These are phyloP conservation scores for Melampsora larici-populina DNA, from an alignment of 1,284 basidiomycete genomes.

Conservation along the genomic window DNA sequence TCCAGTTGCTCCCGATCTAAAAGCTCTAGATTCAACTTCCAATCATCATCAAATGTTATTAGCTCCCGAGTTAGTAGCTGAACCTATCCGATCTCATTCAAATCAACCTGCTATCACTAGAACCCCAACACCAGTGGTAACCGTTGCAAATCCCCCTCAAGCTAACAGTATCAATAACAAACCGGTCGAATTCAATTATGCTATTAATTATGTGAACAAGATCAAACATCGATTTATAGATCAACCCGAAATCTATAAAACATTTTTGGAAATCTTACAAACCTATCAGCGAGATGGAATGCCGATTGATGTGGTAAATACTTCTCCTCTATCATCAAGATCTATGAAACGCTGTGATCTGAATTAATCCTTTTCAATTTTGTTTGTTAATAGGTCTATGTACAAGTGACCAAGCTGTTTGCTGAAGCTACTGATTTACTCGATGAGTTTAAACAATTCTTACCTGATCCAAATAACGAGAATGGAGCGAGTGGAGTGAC, in stretches of 20 bases:
- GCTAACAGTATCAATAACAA: conserved; percentile 24
- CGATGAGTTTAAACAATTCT: conserved; percentile 43
- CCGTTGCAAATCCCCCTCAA: not conserved
- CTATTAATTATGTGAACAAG: conserved; percentile 44
- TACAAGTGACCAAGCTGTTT: conserved; percentile 39
- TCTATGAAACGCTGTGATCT: no score
- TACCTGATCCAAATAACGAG: conserved; percentile 34
- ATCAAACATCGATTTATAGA: conserved; percentile 43
- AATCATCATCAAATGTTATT: conserved; percentile 9
- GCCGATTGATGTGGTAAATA: conserved; percentile 37
- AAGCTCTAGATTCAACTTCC: conserved; percentile 4
- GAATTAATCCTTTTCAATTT: not conserved
- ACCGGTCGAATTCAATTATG: conserved; percentile 44
- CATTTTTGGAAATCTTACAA: conserved; percentile 42
- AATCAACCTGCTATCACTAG: conserved; percentile 8
- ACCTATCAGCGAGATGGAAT: conserved; percentile 42
- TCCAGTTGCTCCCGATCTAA: conserved; percentile 11
- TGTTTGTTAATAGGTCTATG: conserved; percentile 25
- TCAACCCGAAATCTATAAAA: conserved; percentile 43
- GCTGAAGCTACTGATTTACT: conserved; percentile 27
- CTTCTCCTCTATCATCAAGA: no score
- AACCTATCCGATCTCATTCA: conserved; percentile 13
- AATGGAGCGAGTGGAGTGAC: not conserved
- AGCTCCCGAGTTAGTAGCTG: not conserved
- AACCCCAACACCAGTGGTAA: not conserved